Base-by-base conservation (phyloP, 2,329 filamentous ascomycete genomes). In the Septoria linicola region DNA sequence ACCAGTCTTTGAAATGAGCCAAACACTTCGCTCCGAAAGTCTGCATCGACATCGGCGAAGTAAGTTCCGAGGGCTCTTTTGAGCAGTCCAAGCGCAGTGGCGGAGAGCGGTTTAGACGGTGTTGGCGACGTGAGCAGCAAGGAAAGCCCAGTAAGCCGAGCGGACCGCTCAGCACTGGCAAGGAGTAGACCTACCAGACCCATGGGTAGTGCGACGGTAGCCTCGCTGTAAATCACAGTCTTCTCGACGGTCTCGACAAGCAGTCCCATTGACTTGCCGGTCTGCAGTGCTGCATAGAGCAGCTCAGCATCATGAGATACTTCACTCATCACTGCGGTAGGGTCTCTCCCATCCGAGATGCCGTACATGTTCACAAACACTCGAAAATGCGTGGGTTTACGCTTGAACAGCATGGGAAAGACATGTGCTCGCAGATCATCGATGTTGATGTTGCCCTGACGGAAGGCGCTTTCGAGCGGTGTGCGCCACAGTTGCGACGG, bases 1-100 rank as follows among this genome's bases (percentile, higher is more conserved):
- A 91, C 81, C 67, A 97, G 82, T 60, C 85, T 84, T 55, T 88
- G 85, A 2, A 86, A 82, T 55, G 88, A 80, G 19, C 83, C 83
- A 20, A 92, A 77, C 1, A 95, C 77, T 60, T 95, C 89, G 51
- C 91, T 86, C 50, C 93, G 83, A 59, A 91, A 87, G 62, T 92
- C 89, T 4, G 92, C 84, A 66, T 96, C 90, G 0, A 88, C 83
- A 57, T 96, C 91, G 2, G 89, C 82, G 65, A 95, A 86, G 57
- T 92, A 82, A 13, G 84, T 80, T 1, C 80, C 77, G 3, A 97
- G 71, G 52, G 88, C 82, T 27, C 73, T 75, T 46, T 77, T 77
- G 2, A 97, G 73, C 10, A 86, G 76, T 2, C 72, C 68, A 2
- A 96, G 74, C 0, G 84, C 79, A 8, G 73, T 76, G 0, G 71